A percentile compares a stretch with the other conserved stretches of the same genome.
These are phyloP conservation scores for Hygrophila difformis DNA, from an alignment of 257 asterid species.

Conservation along the genomic window DNA sequence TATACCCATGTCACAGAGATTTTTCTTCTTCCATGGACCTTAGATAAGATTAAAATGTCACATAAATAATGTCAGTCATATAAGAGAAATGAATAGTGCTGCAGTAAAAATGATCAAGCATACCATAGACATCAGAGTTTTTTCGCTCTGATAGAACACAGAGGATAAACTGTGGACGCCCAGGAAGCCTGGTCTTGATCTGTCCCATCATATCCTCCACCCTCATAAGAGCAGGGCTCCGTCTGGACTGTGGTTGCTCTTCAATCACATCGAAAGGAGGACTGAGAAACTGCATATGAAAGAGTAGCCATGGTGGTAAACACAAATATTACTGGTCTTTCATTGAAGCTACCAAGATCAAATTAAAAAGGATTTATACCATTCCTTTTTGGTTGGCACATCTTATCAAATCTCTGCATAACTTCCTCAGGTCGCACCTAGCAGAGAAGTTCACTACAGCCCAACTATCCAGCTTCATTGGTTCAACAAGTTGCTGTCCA, in stretches of 20 bases:
- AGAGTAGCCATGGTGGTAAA: too few relatives aligned
- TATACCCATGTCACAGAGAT: constrained; percentile 68
- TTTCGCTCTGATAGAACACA: constrained; percentile 83
- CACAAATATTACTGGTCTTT: background rate
- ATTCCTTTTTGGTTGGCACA: constrained; percentile 72
- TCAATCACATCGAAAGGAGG: constrained; percentile 52
- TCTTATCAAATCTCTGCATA: constrained; percentile 51
- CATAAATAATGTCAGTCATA: background rate
- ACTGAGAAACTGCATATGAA: constrained; percentile 29
- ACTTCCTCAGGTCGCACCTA: constrained; percentile 57
- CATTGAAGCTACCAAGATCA: background rate
- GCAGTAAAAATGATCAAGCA: constrained; percentile 5
- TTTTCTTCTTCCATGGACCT: constrained; percentile 91
- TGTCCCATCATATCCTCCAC: constrained; percentile 78
- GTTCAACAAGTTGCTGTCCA: constrained; percentile 51
- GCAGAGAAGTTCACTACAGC: constrained; percentile 88
- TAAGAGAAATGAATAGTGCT: background rate
- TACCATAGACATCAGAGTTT: constrained; percentile 75
- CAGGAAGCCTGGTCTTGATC: constrained; percentile 59
- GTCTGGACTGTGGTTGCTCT: constrained; percentile 49
- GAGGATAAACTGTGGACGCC: constrained; percentile 66
- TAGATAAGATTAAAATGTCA: background rate
- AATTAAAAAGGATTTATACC: constrained; percentile 31
- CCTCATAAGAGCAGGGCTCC: constrained; percentile 62
- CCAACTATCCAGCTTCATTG: constrained; percentile 67